These are phyloP conservation scores for Beauveria asiatica DNA, from an alignment of 2,329 filamentous ascomycete species.

Conservation along the genomic window DNA sequence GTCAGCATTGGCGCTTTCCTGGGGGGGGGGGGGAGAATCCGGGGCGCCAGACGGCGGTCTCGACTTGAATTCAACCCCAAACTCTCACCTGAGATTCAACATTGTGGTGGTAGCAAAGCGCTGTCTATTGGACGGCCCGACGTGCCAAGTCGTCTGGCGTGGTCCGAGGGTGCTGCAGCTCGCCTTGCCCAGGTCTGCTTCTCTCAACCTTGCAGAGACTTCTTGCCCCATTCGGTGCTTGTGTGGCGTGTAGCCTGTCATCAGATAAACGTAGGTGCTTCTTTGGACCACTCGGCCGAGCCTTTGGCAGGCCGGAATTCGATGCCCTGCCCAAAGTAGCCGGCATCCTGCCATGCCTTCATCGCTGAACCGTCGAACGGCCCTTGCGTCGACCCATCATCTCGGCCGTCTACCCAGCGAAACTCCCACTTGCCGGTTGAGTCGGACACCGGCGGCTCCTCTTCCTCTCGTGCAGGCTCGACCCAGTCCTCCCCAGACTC, in stretches of 20 bases:
- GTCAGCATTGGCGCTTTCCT: background rate
- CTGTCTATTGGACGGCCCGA: background rate
- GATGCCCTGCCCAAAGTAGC: constrained; percentile 86
- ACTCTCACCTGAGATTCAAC: background rate
- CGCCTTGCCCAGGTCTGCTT: background rate
- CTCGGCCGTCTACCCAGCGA: constrained; percentile 81
- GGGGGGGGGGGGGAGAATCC: constrained; percentile 4
- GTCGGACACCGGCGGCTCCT: constrained; percentile 59
- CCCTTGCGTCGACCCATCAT: constrained; percentile 70
- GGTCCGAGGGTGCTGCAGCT: background rate
- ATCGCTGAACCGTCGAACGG: constrained; percentile 81
- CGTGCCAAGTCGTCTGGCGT: background rate
- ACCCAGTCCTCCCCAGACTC: constrained; percentile 85
- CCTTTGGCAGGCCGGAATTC: constrained; percentile 60
- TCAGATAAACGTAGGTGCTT: constrained; percentile 41
- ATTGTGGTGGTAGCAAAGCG: background rate
- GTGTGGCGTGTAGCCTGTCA: background rate
- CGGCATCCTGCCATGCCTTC: constrained; percentile 83
- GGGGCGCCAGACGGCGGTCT: background rate
- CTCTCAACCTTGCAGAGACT: background rate
- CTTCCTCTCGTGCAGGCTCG: constrained; percentile 36
- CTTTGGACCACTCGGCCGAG: constrained; percentile 43
- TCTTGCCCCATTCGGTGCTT: background rate
- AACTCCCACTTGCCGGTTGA: constrained; percentile 63
- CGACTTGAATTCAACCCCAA: background rate